phyloP scores from a whole-genome alignment of 2,329 filamentous ascomycete genomes.

The Nemania bipapillata region DNA sequence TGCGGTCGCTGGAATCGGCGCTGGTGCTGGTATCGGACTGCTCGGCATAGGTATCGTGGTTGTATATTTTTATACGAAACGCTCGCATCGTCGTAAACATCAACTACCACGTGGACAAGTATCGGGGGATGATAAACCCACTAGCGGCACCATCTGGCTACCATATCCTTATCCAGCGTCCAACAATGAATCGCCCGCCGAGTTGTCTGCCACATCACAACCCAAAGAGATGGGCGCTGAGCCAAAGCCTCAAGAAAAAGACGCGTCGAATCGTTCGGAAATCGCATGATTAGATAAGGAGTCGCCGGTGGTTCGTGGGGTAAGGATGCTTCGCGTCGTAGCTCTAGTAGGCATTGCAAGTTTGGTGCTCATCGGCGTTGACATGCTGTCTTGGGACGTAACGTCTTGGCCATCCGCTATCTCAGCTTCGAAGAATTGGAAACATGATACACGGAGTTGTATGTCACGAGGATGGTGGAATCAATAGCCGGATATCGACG shows the following conservation, averaged over 20 bases:
- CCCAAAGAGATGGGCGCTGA: constrained; percentile 22
- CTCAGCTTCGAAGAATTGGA: not conserved
- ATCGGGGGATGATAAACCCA: not conserved
- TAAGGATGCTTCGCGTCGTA: not conserved
- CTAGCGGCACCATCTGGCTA: not conserved
- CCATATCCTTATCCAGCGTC: constrained; percentile 26
- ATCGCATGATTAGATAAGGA: not conserved
- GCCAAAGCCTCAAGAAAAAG: constrained; percentile 8
- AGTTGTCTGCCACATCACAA: constrained; percentile 17
- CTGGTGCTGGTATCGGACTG: constrained; percentile 17
- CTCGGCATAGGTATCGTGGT: constrained; percentile 19
- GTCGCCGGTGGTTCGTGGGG: not conserved
- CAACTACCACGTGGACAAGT: not conserved
- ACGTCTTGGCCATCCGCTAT: not conserved
- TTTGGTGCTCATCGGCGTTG: not conserved
- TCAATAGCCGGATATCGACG: not conserved
- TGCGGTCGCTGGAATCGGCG: constrained; percentile 25
- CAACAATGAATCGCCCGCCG: constrained; percentile 17
- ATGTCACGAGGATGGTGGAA: not conserved
- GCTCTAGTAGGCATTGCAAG: not conserved
- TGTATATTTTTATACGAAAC: constrained; percentile 3
- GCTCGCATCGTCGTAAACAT: not conserved
- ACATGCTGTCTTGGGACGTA: not conserved
- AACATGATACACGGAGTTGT: not conserved
- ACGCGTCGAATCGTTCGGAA: constrained; percentile 19